Evolutionary conservation across 2,329 filamentous ascomycete species (phyloP).

Genomic region (Elsinoe arachidis): DNA sequence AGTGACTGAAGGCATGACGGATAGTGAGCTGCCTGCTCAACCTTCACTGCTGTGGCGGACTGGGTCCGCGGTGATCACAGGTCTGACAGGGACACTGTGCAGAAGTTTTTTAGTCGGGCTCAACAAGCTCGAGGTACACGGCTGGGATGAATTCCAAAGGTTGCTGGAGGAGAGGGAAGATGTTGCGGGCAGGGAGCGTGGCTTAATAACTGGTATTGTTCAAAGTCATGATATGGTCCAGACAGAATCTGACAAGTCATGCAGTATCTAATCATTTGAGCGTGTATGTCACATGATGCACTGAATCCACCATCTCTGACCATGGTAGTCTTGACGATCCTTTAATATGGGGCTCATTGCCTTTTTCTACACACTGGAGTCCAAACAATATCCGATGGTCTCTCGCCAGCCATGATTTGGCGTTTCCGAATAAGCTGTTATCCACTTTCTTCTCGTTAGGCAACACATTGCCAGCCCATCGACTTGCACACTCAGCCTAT

Average conservation of each 20-base stretch:
- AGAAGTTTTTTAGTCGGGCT: slow-evolving; percentile 66
- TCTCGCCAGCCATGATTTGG: slow-evolving; percentile 89
- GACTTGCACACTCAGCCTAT: slow-evolving; percentile 63
- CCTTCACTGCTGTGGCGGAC: slow-evolving; percentile 62
- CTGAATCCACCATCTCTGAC: slow-evolving; percentile 8
- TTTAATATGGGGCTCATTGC: slow-evolving; percentile 83
- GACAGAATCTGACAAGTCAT: slow-evolving; percentile 9
- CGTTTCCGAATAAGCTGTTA: slow-evolving; percentile 71
- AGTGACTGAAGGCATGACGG: slow-evolving; percentile 26
- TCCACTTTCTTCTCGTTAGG: slow-evolving; percentile 79
- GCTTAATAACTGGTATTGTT: slow-evolving; percentile 68
- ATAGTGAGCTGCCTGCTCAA: slow-evolving; percentile 38
- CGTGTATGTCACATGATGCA: slow-evolving; percentile 56
- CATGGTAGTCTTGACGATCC: slow-evolving; percentile 76
- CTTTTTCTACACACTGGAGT: slow-evolving; percentile 61
- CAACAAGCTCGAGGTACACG: slow-evolving; percentile 67
- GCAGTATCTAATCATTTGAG: slow-evolving; percentile 80
- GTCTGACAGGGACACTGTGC: slow-evolving; percentile 60
- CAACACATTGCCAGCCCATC: slow-evolving; percentile 84
- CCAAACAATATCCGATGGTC: slow-evolving; percentile 76
- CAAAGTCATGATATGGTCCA: neutral
- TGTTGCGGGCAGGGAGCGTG: slow-evolving; percentile 57
- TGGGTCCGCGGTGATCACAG: slow-evolving; percentile 66
- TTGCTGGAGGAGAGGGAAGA: slow-evolving; percentile 66
- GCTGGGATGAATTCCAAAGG: slow-evolving; percentile 65